Base-by-base conservation (phyloP, 2,329 filamentous ascomycete genomes). In the Calonectria henricotiae region DNA sequence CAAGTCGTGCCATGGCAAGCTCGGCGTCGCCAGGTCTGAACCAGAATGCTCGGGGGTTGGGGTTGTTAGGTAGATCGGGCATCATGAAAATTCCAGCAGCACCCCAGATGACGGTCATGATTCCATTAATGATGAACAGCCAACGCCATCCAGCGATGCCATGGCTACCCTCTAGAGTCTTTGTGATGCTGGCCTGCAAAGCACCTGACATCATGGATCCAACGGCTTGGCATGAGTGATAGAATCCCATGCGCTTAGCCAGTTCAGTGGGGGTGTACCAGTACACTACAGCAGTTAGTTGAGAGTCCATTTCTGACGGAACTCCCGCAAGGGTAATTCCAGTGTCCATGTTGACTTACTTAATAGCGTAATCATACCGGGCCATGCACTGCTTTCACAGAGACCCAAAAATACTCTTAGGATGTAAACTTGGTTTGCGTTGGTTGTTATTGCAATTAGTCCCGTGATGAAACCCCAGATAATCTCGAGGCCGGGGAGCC, bases 71-170 rank as follows among this genome's bases (percentile, higher is more conserved):
- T 15, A 73, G 69, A 61, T 83, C 82, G 0, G 82, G 82, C 37
- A 83, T 80, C 61, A 80, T 79, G 58, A 80, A 74, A 61, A 76
- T 80, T 13, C 81, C 82, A 6, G 76, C 78, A 5, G 78, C n/a
- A 5, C 79, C 80, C 64, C 81, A 78, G 12, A 80, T 73, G 1
- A 82, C 75, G 7, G 78, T 78, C 44, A 83, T 80, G 27, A 82
- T 74, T 1, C 83, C 84, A 67, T 86, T 84, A 73, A 86, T 81
- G 60, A 86, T 80, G 70, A 87, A 86, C 5, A 86, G 79, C 84
- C 84, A 77, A 58, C 83, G 81, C 85, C 84, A 86, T 1, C 82
- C 85, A 0, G 81, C 74, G 13, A 84, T 77, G 0, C 83, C 83
- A 12, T 78, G 68, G 5, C 69, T 74, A 1, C 83, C 83, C 27